Base-by-base conservation (phyloP, 2,329 filamentous ascomycete genomes). In the Bipolaris oryzae region DNA sequence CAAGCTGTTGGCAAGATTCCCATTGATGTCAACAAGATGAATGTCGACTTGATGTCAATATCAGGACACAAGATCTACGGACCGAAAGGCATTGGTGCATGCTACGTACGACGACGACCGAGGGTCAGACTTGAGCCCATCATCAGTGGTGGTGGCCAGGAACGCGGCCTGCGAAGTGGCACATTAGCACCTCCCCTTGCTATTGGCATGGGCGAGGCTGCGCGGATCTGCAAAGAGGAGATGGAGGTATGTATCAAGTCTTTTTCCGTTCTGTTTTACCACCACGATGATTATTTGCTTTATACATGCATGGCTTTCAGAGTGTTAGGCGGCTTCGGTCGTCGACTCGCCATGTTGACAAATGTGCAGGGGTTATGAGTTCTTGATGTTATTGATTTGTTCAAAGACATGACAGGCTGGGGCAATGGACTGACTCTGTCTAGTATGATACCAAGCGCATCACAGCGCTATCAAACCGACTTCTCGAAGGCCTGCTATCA, bases 1-100 rank as follows among this genome's bases (percentile, higher is more conserved):
- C 95, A 99, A 80, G 95, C 95, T 15, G 93, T 98, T n/a, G 95
- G 95, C 73, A 99, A 99, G 82, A 97, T 99, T 47, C 92, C 93
- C 0, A 81, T 99, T 45, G 92, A 97, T 70, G 95, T 99, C 72
- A 97, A 98, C 77, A 90, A 91, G 78, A 94, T 96, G 92, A 96
- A 97, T 77, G 89, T 99, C 63, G 95, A 99, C 75, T 81, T 99
- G 73, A 97, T 99, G 94, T 98, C 94, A 28, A 97, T 99, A 59
- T 98, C 95, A 7, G 93, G 91, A 28, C 95, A 99, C 81, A 99
- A 99, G 80, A 96, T 99, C 52, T 99, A 99, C 74, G 95, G 95
- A 23, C 95, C 95, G 51, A 99, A 96, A 82, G 95, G 95, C 33
- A 91, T 99, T 55, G 95, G 95, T 57, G 95, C 95, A 56, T 99